Evolutionary conservation across 768 basidiomycete species (phyloP).

Genomic region (Rhodotorula toruloides): DNA sequence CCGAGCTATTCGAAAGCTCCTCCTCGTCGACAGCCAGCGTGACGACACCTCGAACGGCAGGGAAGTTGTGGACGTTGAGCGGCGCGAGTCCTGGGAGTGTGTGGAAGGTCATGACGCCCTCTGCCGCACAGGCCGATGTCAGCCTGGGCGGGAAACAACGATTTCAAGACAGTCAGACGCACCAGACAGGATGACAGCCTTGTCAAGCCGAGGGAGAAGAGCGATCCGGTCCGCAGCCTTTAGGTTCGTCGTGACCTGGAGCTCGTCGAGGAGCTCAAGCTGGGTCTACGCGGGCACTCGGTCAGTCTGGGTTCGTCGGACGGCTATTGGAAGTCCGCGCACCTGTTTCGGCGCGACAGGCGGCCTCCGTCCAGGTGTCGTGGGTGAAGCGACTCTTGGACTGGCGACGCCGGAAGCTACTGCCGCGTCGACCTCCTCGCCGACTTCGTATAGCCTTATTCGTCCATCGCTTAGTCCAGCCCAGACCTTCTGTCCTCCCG

Average conservation of each 20-base stretch:
- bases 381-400: not conserved
- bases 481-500: constrained; percentile 12
- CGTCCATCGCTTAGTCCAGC: not conserved
- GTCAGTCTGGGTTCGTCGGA: too few species aligned
- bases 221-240: constrained; percentile 76
- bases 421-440: constrained; percentile 1
- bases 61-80: constrained; percentile 57
- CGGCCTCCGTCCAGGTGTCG: not conserved
- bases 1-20: constrained; percentile 30
- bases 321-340: too few species aligned
- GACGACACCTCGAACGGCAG: constrained; percentile 73
- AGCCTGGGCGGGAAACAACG: too few species aligned
- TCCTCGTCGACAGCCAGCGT: constrained; percentile 74
- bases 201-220: constrained; percentile 67
- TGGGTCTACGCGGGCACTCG: too few species aligned
- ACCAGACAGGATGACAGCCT: constrained; percentile 73
- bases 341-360: not conserved
- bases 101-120: constrained; percentile 64
- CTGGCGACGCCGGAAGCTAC: constrained; percentile 28
- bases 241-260: constrained; percentile 58
- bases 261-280: constrained; percentile 60
- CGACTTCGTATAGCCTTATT: constrained; percentile 14
- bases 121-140: too few species aligned
- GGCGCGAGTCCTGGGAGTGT: constrained; percentile 73
- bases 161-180: too few species aligned